Base-by-base conservation (phyloP, 257 asterid species). In the Jasminum sambac region DNA sequence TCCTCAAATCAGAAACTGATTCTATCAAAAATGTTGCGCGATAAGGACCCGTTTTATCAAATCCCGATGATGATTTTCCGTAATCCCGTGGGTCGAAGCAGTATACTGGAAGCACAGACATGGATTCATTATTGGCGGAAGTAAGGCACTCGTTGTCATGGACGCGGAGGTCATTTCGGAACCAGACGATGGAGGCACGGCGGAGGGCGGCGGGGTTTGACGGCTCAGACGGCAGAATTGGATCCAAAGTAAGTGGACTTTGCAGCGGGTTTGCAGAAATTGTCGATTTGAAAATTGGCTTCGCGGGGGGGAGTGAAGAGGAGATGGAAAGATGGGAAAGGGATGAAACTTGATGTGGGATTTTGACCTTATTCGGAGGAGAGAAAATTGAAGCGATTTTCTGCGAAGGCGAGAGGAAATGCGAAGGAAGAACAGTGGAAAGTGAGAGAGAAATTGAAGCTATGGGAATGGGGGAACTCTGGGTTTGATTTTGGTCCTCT, bases 131-230 rank as follows among this genome's bases (percentile, higher is more conserved):
- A 84, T 90, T 84, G 43, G 99, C 98, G 0, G 90, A 67, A 72
- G 89, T 73, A 68, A 95, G 96, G 73, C 90, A 85, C 69, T 91
- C 99, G 52, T 95, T 95, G 79, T 95, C 99, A 63, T 89, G 90
- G 73, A 90, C 81, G 37, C 99, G 99, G 58, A 95, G 96, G 78
- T 95, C 99, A 80, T 95, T 95, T 12, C 99, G 96, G 86, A 95
- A 87, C 99, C 98, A 91, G 0, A 91, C 95, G 55, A 95, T 86
- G 21, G 95, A 84, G 12, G 97, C 82, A 52, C 91, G 87, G 60
- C 95, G 95, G 64, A 84, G 74, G 68, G 82, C 86, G 66, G 89
- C 95, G 75, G 78, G 87, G 66, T 77, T 79, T 19, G 95, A 90
- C 11, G 97, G 98, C 64, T 92, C 87, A 12, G 92, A 72, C 11